Evolutionary conservation across 2,329 filamentous ascomycete species (phyloP).

Genomic region (Tolypocladium paradoxum): DNA sequence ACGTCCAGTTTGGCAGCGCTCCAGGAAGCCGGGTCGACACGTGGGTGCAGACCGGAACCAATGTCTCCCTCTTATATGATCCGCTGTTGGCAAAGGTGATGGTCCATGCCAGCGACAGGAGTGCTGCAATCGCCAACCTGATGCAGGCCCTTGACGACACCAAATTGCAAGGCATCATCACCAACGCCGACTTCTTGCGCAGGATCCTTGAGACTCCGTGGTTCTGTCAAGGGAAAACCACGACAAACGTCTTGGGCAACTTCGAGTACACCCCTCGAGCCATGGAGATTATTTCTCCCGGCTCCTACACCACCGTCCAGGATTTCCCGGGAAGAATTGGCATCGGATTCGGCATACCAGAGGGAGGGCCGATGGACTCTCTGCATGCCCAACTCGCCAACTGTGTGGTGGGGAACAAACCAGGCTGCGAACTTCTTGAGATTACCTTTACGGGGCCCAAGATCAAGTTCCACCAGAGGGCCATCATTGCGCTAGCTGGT

Average conservation of each 20-base stretch:
- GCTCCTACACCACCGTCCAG: slow-evolving; percentile 47
- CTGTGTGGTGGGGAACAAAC: slow-evolving; percentile 44
- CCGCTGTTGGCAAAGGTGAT: slow-evolving; percentile 49
- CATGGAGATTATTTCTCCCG: slow-evolving; percentile 45
- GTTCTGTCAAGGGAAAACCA: slow-evolving; percentile 39
- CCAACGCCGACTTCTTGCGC: slow-evolving; percentile 45
- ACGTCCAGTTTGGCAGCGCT: slow-evolving; percentile 40
- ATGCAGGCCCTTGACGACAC: slow-evolving; percentile 28
- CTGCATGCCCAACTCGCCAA: slow-evolving; percentile 49
- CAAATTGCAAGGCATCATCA: slow-evolving; percentile 35
- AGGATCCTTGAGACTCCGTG: slow-evolving; percentile 33
- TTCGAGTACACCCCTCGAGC: slow-evolving; percentile 39
- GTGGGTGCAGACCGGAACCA: slow-evolving; percentile 48
- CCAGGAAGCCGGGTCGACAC: slow-evolving; percentile 46
- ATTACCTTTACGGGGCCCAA: slow-evolving; percentile 51
- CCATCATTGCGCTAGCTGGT: slow-evolving; percentile 46
- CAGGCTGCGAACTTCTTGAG: slow-evolving; percentile 42
- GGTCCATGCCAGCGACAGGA: slow-evolving; percentile 29
- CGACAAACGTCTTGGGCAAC: slow-evolving; percentile 41
- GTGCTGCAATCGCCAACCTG: slow-evolving; percentile 33
- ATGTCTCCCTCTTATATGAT: slow-evolving; percentile 46
- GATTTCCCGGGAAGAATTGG: slow-evolving; percentile 46
- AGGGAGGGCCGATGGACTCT: slow-evolving; percentile 51
- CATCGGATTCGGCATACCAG: slow-evolving; percentile 46
- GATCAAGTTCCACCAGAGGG: slow-evolving; percentile 40